Evolutionary conservation across 768 basidiomycete species (phyloP), one percentile per base, ranked within the genome.

Genomic region (Termitomyces sp.): DNA sequence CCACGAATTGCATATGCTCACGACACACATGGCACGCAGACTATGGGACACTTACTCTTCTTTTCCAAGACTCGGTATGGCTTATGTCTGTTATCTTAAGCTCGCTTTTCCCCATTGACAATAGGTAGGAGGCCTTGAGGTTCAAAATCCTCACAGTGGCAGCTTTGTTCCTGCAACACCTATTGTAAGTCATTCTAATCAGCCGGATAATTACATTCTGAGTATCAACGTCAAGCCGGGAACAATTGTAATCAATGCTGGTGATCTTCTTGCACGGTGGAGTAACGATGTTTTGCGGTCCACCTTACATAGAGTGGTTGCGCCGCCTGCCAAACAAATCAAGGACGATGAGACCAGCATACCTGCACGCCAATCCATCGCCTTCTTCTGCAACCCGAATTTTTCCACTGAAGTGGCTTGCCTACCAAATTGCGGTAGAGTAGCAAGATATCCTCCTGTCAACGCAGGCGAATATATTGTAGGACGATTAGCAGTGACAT

Each of bases 381-480:
- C 89, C 8, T 94, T 90, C 77, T 94, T 94, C 73, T 91, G 88
- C 76, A 93, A 89, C 65, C 91, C 91, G 4, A 91, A 93, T 63
- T 83, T 82, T 65, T 79, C 79, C 44, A 76, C 88, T 15, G 75
- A 79, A 58, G 86, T 94, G 56, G 75, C 84, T 16, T 90, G 91
- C 63, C 71, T 93, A 30, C 89, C 91, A 20, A 88, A 82, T 57
- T 84, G 86, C 33, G 85, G 82, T 33, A 67, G 71, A 33, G 72
- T 73, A 54, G 72, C 77, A 11, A 91, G 87, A 72, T 91, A 93
- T 68, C 73, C 79, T n/a, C 72, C 89, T 1, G 77, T 93, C 55
- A 87, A 82, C 54, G 83, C 91, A 2, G 89, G 87, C 58, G 79
- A 84, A 52, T 93, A 93, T 61, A 90, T 94, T 59, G 83, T 92